Base-by-base conservation (phyloP, 2,329 filamentous ascomycete species). In the Hansfordia pulvinata region DNA sequence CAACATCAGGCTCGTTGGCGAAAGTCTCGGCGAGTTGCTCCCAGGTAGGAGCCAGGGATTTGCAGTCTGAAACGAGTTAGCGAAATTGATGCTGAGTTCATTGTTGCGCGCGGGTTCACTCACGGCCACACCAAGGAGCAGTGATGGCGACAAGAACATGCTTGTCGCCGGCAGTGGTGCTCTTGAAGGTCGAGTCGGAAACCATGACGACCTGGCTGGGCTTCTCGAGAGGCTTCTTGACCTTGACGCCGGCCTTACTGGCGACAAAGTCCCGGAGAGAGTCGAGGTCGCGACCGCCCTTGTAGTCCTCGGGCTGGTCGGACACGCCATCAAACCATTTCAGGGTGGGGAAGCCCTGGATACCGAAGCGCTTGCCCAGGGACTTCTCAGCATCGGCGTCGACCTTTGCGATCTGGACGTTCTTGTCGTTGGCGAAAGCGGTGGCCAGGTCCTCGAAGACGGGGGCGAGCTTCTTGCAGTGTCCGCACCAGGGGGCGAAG, bases 251-350 rank as follows among this genome's bases (percentile, higher is more conserved):
- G 7, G 82, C 86, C 74, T 96, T 93, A 46, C 93, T 77, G 5
- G 79, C 65, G 34, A 98, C 73, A 54, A 90, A 98, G 25, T 67
- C 64, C 28, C 64, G 67, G 56, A 98, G 60, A 51, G 78, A 83
- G 43, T 96, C 90, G 15, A 98, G 52, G 52, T 94, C 88, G 30
- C 90, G 73, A 17, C 82, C 85, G 33, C 82, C 77, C 33, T 70
- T 79, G 62, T 96, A 98, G 35, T 94, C 85, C 36, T 68, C 60
- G 0, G 88, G 86, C 46, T 70, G 76, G 33, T 84, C 75, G 50
- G 78, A 88, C 69, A 92, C 92, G 41, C 90, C 90, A 55, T 96
- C 86, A 46, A 98, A 98, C 69, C 73, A 98, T 60, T 98, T 98
- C 46, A 98, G 61, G 0, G 90, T 98, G 12, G 90, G 90, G 64